These are phyloP conservation scores for Aristolochia fimbriata DNA, from an alignment of 164 flowering plant species.

Conservation along the genomic window DNA sequence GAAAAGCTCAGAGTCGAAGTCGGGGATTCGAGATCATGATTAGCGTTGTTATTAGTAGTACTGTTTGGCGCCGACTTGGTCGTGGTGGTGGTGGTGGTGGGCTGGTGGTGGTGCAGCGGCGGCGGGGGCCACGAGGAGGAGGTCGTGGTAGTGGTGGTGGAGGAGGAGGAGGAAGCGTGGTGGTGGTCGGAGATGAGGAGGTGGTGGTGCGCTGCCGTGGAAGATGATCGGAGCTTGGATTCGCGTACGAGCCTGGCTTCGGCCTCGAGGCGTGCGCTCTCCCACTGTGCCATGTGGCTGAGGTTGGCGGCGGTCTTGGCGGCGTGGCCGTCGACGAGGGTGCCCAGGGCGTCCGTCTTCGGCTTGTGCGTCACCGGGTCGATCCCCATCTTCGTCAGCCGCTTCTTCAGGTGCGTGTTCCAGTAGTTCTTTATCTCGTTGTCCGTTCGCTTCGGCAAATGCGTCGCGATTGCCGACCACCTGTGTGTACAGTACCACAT, in stretches of 20 bases:
- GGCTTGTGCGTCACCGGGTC: constrained; percentile 96
- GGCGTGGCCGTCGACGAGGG: constrained; percentile 29
- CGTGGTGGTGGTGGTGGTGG: constrained; percentile 24
- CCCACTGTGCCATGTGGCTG: constrained; percentile 97
- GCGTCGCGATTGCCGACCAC: constrained; percentile 96
- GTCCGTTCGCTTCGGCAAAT: constrained; percentile 48
- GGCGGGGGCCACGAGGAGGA: constrained; percentile 24
- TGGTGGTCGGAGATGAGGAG: no score
- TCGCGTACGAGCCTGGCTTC: constrained; percentile 74
- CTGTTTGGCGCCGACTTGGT: constrained; percentile 6
- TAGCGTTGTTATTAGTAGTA: neutral
- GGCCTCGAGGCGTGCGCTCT: constrained; percentile 89
- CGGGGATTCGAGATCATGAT: constrained; percentile 48
- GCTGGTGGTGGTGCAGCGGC: no score
- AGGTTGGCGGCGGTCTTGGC: constrained; percentile 56
- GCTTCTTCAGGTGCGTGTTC: constrained; percentile 93
- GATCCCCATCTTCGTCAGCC: constrained; percentile 77
- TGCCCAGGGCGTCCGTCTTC: constrained; percentile 44
- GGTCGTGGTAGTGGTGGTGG: neutral
- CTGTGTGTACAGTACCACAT: constrained; percentile 19
- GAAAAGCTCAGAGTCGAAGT: constrained; percentile 54
- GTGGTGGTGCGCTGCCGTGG: no score
- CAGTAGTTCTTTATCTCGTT: constrained; percentile 62
- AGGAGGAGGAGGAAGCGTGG: no score
- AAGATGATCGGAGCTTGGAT: constrained; percentile 56